Evolutionary conservation across 257 asterid genomes (phyloP).

Genomic region (Solanum microdontum): DNA sequence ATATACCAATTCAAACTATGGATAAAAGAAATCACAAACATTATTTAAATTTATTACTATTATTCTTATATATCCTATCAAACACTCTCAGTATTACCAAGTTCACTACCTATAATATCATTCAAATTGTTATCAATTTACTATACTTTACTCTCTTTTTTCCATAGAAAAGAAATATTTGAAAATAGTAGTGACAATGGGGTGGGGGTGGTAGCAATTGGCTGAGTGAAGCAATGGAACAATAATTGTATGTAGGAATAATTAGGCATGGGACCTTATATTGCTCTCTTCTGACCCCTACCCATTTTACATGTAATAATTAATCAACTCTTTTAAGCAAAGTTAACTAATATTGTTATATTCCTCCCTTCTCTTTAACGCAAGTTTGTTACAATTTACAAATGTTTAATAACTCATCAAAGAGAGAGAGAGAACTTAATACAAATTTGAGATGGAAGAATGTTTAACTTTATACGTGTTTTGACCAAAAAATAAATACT

Average conservation of each 20-base stretch:
- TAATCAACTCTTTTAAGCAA: background rate
- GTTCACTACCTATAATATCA: background rate
- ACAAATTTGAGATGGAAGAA: background rate
- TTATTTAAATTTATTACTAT: too few species aligned
- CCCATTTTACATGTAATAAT: background rate
- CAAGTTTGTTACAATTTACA: background rate
- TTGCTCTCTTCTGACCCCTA: background rate
- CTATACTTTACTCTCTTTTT: background rate
- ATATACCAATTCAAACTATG: background rate
- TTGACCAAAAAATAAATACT: background rate
- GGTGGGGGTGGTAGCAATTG: background rate
- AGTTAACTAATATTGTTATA: background rate
- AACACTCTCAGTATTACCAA: background rate
- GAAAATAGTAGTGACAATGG: background rate
- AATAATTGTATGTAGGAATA: background rate
- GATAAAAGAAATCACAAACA: background rate
- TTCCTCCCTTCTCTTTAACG: background rate
- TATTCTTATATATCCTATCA: background rate
- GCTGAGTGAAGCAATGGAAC: background rate
- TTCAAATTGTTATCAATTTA: too few species aligned
- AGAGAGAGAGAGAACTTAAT: background rate
- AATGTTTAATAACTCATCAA: background rate
- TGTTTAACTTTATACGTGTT: background rate
- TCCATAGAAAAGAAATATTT: background rate
- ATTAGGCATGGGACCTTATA: background rate